Percentiles rank a stretch among this genome's conserved stretches.
phyloP scores from a whole-genome alignment of 139 green algal species.

The Penium margaritaceum region DNA sequence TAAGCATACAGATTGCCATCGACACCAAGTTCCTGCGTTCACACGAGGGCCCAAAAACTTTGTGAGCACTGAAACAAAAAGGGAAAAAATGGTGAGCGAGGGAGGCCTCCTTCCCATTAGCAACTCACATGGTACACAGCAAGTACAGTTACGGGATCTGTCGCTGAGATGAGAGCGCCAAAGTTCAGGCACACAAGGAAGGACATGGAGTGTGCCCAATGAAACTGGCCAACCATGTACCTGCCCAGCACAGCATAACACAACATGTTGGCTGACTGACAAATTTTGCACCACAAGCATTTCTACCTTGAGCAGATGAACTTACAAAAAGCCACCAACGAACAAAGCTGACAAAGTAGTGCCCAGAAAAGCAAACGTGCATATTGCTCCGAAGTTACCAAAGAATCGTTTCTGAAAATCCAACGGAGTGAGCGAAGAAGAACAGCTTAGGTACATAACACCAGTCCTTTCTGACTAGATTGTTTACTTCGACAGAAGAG shows the following conservation, averaged over 20 bases:
- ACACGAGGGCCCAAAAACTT: no score
- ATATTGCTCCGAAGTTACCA: slow-evolving; percentile 64
- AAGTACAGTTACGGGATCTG: slow-evolving; percentile 63
- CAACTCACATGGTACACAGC: slow-evolving; percentile 3
- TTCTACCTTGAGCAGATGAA: no score
- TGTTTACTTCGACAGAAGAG: no score
- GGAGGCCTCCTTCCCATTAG: no score
- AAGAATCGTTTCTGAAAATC: slow-evolving; percentile 54
- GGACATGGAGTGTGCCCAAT: slow-evolving; percentile 11
- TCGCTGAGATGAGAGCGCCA: slow-evolving; percentile 61
- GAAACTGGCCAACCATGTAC: slow-evolving; percentile 20
- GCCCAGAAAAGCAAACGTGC: slow-evolving; percentile 59
- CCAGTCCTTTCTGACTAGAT: neutral
- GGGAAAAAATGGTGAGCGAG: no score
- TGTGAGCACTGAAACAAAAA: no score
- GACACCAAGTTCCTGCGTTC: slow-evolving; percentile 44
- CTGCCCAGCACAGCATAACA: neutral
- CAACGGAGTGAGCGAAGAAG: no score
- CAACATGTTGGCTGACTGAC: neutral
- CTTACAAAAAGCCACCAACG: slow-evolving; percentile 54
- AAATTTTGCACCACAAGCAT: no score
- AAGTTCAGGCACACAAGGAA: slow-evolving; percentile 47
- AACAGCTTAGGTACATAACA: neutral
- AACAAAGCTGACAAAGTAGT: slow-evolving; percentile 57
- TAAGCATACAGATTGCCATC: slow-evolving; percentile 65